Conservation (phyloP, 1,284 basidiomycete genomes). For the Ceratorhiza oryzae-sativae region DNA sequence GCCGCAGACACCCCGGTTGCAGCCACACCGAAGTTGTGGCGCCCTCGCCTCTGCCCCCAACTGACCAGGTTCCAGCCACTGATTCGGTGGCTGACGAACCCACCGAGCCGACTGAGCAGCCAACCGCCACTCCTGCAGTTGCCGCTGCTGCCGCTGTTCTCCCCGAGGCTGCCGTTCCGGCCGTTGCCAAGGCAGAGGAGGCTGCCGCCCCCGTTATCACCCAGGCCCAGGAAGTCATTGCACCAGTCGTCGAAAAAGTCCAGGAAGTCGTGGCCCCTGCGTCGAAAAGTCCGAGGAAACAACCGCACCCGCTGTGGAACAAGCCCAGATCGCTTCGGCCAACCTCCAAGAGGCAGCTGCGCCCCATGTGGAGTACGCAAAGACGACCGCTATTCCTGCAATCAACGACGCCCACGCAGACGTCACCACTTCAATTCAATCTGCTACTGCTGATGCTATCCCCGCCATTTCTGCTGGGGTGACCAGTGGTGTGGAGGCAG, state of each 20-base stretch:
- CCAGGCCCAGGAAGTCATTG: conserved; percentile 13
- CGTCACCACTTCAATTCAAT: conserved; percentile 9
- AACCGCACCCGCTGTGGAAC: conserved; percentile 9
- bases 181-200: conserved; percentile 21
- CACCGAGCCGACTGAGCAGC: conserved; percentile 18
- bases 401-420: conserved; percentile 30
- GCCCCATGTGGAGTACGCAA: conserved; percentile 25
- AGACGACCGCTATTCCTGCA: conserved; percentile 25
- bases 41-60: conserved; percentile 33
- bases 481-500: background rate
- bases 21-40: conserved; percentile 23
- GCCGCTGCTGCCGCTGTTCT: conserved; percentile 30
- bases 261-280: conserved; percentile 17
- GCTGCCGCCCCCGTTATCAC: background rate
- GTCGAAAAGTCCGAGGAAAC: conserved; percentile 12
- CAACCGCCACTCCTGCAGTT: conserved; percentile 15
- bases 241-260: conserved; percentile 20
- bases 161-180: conserved; percentile 6
- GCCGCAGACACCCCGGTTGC: conserved; percentile 23
- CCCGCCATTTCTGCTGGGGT: conserved; percentile 31
- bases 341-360: conserved; percentile 21
- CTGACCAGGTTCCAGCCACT: conserved; percentile 21
- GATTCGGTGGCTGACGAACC: background rate
- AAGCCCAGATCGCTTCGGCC: conserved; percentile 6
- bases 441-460: conserved; percentile 20